Evolutionary conservation across 2,329 filamentous ascomycete species (phyloP).

Genomic region (Macrophomina pseudophaseolina): DNA sequence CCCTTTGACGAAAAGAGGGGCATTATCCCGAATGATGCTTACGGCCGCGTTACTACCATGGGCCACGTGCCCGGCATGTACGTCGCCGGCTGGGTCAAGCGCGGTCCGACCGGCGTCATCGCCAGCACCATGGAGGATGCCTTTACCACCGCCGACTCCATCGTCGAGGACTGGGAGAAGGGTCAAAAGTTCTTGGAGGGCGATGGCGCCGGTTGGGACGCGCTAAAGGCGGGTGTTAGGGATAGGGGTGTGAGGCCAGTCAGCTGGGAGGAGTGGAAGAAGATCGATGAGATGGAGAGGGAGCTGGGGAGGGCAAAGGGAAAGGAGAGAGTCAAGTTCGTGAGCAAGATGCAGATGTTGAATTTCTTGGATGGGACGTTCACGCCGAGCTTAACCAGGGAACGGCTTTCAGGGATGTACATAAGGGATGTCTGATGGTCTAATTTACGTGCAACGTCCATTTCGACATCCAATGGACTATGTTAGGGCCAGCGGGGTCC

Average conservation of each 20-base stretch:
- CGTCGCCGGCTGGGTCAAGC: slow-evolving; percentile 95
- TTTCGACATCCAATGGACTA: no score
- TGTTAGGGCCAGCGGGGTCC: no score
- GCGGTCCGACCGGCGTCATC: slow-evolving; percentile 92
- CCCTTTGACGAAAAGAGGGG: slow-evolving; percentile 77
- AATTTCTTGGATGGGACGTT: slow-evolving; percentile 43
- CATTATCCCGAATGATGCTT: slow-evolving; percentile 80
- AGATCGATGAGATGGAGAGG: slow-evolving; percentile 80
- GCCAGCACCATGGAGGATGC: slow-evolving; percentile 95
- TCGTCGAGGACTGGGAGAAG: slow-evolving; percentile 75
- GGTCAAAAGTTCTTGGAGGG: slow-evolving; percentile 52
- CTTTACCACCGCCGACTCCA: slow-evolving; percentile 83
- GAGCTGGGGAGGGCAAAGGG: slow-evolving; percentile 68
- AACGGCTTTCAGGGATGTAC: no score
- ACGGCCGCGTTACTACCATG: slow-evolving; percentile 70
- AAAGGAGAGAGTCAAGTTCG: slow-evolving; percentile 77
- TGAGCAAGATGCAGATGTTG: slow-evolving; percentile 63
- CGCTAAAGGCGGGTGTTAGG: slow-evolving; percentile 66
- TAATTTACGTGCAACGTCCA: no score
- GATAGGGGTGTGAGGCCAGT: slow-evolving; percentile 66
- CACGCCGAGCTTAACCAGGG: background rate
- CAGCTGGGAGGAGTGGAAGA: slow-evolving; percentile 84
- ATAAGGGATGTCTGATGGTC: no score
- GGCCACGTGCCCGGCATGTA: slow-evolving; percentile 75
- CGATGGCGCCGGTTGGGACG: slow-evolving; percentile 74